Conservation (phyloP, 2,329 filamentous ascomycete genomes). For the Penicillium sp. region DNA sequence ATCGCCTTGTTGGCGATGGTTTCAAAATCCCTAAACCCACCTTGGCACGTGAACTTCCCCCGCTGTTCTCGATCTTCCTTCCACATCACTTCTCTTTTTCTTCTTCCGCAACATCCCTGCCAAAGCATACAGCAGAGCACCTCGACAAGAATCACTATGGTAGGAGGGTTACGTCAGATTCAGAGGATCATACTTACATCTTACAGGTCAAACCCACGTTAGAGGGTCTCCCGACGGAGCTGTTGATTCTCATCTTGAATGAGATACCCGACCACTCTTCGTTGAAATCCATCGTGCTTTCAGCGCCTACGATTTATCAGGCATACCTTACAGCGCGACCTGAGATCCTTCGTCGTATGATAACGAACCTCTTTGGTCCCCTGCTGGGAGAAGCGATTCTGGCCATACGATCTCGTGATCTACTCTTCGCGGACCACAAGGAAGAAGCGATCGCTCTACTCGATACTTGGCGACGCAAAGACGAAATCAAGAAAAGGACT, state of each 20-base stretch:
- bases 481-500: conserved; percentile 16
- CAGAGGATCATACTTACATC: not conserved
- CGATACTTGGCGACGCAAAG: conserved; percentile 17
- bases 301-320: conserved; percentile 17
- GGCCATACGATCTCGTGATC: conserved; percentile 20
- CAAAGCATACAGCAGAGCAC: no score
- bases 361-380: no score
- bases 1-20: no score
- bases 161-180: no score
- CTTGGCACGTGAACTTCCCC: no score
- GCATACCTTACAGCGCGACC: conserved; percentile 12
- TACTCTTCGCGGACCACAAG: conserved; percentile 3
- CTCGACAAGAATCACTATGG: no score
- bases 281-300: conserved; percentile 16
- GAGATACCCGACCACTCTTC: conserved; percentile 10
- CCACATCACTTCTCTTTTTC: no score
- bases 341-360: conserved; percentile 3
- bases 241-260: conserved; percentile 18
- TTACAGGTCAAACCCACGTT: conserved; percentile 1
- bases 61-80: no score
- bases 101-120: no score
- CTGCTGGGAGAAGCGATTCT: conserved; percentile 17
- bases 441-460: conserved; percentile 17
- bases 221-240: conserved; percentile 18
- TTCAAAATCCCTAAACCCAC: no score